Evolutionary conservation across 2,329 filamentous ascomycete genomes (phyloP), one percentile per base, ranked within the genome.

Genomic region (Fusarium armeniacum): DNA sequence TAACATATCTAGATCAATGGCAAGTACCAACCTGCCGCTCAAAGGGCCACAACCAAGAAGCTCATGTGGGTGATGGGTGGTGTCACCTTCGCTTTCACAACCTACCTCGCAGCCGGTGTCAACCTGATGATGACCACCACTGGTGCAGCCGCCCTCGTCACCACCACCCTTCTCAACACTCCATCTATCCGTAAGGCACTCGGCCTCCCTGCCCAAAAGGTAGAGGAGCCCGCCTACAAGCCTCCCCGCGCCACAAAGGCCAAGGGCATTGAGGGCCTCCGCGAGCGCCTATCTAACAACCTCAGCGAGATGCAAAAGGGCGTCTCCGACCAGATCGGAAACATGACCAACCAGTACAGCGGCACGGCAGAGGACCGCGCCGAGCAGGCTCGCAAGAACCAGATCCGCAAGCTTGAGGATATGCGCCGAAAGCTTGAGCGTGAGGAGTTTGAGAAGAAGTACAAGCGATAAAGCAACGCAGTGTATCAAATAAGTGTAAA

Each of bases 121-220:
- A 85, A 86, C 67, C 81, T 82, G 76, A 86, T 86, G 82, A 77
- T 79, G 69, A 72, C 79, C 11, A 80, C 84, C 69, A 73, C 84
- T 63, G 73, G 78, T 65, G 72, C 80, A 32, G 76, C 81, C 26
- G 76, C 76, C 28, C 72, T 78, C 50, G 73, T 83, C 72, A 80
- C 81, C 38, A 69, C 76, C 38, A 57, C 79, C 40, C 73, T 82
- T 30, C 76, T 84, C 47, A 81, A 78, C 75, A 79, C 79, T 43
- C 57, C 75, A 58, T 32, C 72, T 15, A 67, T 85, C 65, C 83
- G 84, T 58, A 76, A 77, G 36, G 65, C 74, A 59, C 67, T 80
- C 32, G 77, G 76, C 36, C 78, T 86, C 6, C 80, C 82, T 5
- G 74, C 78, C 16, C 76, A 80, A 15, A 63, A 72, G 15, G 67